phyloP scores from a whole-genome alignment of 2,329 filamentous ascomycete species.

The Fusarium sp. region DNA sequence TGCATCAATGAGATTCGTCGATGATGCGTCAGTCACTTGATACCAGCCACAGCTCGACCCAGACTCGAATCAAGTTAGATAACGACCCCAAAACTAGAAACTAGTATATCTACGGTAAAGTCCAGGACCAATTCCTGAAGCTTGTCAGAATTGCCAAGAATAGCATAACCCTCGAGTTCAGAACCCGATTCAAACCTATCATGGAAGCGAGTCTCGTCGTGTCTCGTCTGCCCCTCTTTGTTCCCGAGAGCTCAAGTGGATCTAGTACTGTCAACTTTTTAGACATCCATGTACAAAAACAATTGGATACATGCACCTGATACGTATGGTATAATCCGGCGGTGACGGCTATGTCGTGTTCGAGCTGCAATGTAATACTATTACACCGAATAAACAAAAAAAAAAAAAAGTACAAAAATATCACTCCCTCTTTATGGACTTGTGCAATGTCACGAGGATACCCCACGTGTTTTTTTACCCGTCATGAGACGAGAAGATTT shows the following conservation, averaged over 20 bases:
- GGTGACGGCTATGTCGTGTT: conserved; percentile 19
- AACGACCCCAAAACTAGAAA: neutral
- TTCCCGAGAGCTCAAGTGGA: conserved; percentile 10
- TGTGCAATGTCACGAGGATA: conserved; percentile 7
- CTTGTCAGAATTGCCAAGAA: conserved; percentile 18
- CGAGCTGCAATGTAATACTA: neutral
- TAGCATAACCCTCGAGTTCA: conserved; percentile 1
- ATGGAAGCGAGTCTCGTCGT: conserved; percentile 9
- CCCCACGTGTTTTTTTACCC: conserved; percentile 28
- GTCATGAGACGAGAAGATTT: conserved; percentile 37
- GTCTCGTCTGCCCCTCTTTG: neutral
- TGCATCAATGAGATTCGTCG: conserved; percentile 32
- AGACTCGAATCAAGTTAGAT: neutral
- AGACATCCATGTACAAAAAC: neutral
- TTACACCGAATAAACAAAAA: neutral
- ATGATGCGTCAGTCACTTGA: conserved; percentile 44
- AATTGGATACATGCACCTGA: neutral
- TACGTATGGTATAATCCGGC: conserved; percentile 1
- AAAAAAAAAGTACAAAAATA: neutral
- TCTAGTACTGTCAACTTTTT: conserved; percentile 6
- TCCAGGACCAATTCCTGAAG: conserved; percentile 26
- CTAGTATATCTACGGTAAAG: conserved; percentile 36
- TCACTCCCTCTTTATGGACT: neutral
- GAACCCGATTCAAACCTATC: conserved; percentile 6
- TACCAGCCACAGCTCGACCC: conserved; percentile 22